A percentile compares a stretch with the other conserved stretches of the same genome.
phyloP scores from a whole-genome alignment of 768 basidiomycete genomes.

The Suillus occidentalis region DNA sequence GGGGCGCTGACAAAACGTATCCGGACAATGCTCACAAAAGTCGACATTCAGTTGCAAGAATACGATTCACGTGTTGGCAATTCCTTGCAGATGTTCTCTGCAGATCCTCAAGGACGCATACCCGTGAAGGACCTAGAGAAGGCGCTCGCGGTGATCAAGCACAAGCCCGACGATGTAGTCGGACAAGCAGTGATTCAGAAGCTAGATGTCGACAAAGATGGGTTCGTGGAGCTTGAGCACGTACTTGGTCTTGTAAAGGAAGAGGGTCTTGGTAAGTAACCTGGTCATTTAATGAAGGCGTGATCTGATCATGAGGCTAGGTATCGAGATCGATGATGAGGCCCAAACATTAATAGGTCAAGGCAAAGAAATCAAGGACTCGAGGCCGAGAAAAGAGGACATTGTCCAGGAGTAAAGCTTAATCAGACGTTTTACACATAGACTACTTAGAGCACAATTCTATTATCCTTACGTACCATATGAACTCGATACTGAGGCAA shows the following conservation, averaged over 20 bases:
- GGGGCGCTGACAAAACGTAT: slow-evolving; percentile 95
- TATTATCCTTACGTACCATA: slow-evolving; percentile 4
- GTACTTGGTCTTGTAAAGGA: slow-evolving; percentile 87
- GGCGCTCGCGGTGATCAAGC: slow-evolving; percentile 90
- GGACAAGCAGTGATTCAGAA: slow-evolving; percentile 88
- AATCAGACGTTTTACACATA: slow-evolving; percentile 9
- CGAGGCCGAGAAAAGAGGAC: slow-evolving; percentile 90
- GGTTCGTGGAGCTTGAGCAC: slow-evolving; percentile 93
- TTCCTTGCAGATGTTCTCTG: slow-evolving; percentile 83
- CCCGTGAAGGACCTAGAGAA: slow-evolving; percentile 86
- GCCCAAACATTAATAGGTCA: slow-evolving; percentile 82
- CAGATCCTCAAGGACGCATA: slow-evolving; percentile 85
- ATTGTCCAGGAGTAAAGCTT: slow-evolving; percentile 72
- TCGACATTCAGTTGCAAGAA: slow-evolving; percentile 87
- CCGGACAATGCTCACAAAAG: slow-evolving; percentile 91
- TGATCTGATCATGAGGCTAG: slow-evolving; percentile 34
- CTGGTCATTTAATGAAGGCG: slow-evolving; percentile 1
- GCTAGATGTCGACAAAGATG: slow-evolving; percentile 94
- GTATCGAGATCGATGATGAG: slow-evolving; percentile 83
- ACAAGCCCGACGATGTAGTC: slow-evolving; percentile 87
- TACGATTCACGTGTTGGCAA: slow-evolving; percentile 88
- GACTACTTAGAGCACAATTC: slow-evolving; percentile 13
- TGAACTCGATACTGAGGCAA: background rate
- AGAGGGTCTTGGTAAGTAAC: slow-evolving; percentile 71
- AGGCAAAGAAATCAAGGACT: slow-evolving; percentile 77